phyloP scores from a whole-genome alignment of 306 rosid genomes.

The Acacia melanoxylon region DNA sequence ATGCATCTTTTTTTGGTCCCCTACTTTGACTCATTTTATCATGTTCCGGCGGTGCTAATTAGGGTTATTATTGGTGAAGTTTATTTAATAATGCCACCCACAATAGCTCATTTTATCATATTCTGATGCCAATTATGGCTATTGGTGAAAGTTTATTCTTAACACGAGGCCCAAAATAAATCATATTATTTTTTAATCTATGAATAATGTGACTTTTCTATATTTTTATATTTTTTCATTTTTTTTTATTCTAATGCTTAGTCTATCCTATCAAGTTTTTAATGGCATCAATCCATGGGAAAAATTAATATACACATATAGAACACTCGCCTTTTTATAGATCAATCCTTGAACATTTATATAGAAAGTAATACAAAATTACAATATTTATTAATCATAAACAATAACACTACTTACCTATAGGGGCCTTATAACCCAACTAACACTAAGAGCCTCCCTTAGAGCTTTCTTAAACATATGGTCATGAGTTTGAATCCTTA shows the following conservation, averaged over 20 bases:
- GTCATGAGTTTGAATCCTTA: too few relatives aligned
- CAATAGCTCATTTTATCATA: neutral
- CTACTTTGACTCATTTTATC: constrained; percentile 5
- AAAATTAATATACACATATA: neutral
- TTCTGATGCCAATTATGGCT: neutral
- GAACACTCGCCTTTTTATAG: neutral
- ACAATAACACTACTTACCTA: too few relatives aligned
- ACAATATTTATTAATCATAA: too few relatives aligned
- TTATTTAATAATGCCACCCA: neutral
- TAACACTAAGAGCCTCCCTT: too few relatives aligned
- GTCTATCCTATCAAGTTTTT: neutral
- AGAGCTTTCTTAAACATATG: too few relatives aligned
- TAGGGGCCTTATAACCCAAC: too few relatives aligned
- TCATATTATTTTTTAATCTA: neutral
- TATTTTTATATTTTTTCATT: neutral
- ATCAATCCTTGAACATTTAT: neutral
- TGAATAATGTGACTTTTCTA: neutral
- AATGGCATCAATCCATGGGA: neutral
- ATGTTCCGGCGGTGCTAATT: neutral
- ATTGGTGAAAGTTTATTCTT: neutral
- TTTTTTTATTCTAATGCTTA: neutral
- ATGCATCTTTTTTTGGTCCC: constrained; percentile 5
- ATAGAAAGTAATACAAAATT: neutral
- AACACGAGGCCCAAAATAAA: neutral
- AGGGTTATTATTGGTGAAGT: neutral